phyloP scores from a whole-genome alignment of 108 stramenopile genomes.

The Fistulifera pelliculosa region DNA sequence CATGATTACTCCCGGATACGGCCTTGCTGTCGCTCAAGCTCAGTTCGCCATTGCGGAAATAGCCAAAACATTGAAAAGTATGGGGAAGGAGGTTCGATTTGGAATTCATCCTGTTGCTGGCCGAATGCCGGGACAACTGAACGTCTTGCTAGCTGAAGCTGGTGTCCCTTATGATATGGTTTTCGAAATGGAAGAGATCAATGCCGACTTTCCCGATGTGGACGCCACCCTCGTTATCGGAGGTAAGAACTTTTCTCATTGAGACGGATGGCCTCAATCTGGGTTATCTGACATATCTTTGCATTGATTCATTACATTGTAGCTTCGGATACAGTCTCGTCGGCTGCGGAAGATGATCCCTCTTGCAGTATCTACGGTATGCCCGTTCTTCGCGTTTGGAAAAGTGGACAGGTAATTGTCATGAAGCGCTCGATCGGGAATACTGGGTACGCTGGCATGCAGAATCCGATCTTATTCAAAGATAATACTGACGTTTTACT shows the following conservation, averaged over 20 bases:
- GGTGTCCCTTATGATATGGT: slow-evolving; percentile 98
- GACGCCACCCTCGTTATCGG: slow-evolving; percentile 96
- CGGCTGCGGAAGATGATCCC: slow-evolving; percentile 85
- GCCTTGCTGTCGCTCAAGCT: slow-evolving; percentile 96
- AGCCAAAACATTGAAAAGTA: slow-evolving; percentile 74
- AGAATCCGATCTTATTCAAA: slow-evolving; percentile 84
- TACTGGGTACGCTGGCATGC: slow-evolving; percentile 84
- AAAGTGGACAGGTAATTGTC: slow-evolving; percentile 62
- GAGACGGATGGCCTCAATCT: slow-evolving; percentile 10
- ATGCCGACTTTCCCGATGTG: slow-evolving; percentile 77
- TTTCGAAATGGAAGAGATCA: slow-evolving; percentile 96
- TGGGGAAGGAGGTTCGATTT: slow-evolving; percentile 91
- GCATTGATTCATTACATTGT: neutral
- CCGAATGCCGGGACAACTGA: slow-evolving; percentile 96
- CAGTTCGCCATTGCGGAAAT: slow-evolving; percentile 94
- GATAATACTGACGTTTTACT: slow-evolving; percentile 78
- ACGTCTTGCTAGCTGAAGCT: slow-evolving; percentile 98
- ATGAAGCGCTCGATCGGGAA: slow-evolving; percentile 79
- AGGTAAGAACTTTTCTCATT: slow-evolving; percentile 35
- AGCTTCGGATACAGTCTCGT: slow-evolving; percentile 33
- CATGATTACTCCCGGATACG: slow-evolving; percentile 96
- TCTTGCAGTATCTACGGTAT: slow-evolving; percentile 82
- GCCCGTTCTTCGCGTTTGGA: slow-evolving; percentile 87
- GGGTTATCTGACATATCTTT: neutral
- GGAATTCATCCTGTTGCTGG: slow-evolving; percentile 96